These are phyloP conservation scores for Ceratocystis ficicola DNA, from an alignment of 2,329 filamentous ascomycete species.

Conservation along the genomic window DNA sequence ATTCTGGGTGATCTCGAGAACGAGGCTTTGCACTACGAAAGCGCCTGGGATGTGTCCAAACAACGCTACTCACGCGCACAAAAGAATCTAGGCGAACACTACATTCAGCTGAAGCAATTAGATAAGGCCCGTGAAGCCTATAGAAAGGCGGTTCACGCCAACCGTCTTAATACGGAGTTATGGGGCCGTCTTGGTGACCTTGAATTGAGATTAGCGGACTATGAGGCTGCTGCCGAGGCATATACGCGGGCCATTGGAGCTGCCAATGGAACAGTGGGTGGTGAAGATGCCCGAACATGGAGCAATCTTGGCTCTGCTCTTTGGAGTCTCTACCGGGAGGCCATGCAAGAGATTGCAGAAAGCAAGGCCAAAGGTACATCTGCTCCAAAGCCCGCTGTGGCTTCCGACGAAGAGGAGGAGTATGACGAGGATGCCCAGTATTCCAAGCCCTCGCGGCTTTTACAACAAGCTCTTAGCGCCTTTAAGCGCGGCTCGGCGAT, in stretches of 20 bases:
- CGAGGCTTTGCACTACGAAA: slow-evolving; percentile 62
- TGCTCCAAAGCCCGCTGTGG: neutral
- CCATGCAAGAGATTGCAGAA: slow-evolving; percentile 31
- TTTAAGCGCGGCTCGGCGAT: slow-evolving; percentile 78
- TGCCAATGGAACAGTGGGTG: slow-evolving; percentile 51
- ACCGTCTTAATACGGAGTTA: slow-evolving; percentile 66
- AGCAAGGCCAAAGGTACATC: slow-evolving; percentile 26
- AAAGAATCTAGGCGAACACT: slow-evolving; percentile 69
- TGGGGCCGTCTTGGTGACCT: slow-evolving; percentile 92
- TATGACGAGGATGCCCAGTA: slow-evolving; percentile 26
- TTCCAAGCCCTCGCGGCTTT: slow-evolving; percentile 46
- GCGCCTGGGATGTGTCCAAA: slow-evolving; percentile 77
- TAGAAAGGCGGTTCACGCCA: slow-evolving; percentile 60
- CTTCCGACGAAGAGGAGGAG: slow-evolving; percentile 18
- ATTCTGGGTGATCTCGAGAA: slow-evolving; percentile 84
- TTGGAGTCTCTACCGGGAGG: slow-evolving; percentile 52
- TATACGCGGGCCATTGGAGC: slow-evolving; percentile 69
- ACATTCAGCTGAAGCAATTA: slow-evolving; percentile 55
- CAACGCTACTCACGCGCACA: slow-evolving; percentile 76
- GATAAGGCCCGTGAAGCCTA: slow-evolving; percentile 65
- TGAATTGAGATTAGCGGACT: slow-evolving; percentile 63
- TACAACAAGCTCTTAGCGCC: slow-evolving; percentile 65
- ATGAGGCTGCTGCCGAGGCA: slow-evolving; percentile 66
- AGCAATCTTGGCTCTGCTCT: slow-evolving; percentile 84
- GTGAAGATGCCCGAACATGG: slow-evolving; percentile 84